Conservation (phyloP, 306 rosid species). For the Psophocarpus tetragonolobus region DNA sequence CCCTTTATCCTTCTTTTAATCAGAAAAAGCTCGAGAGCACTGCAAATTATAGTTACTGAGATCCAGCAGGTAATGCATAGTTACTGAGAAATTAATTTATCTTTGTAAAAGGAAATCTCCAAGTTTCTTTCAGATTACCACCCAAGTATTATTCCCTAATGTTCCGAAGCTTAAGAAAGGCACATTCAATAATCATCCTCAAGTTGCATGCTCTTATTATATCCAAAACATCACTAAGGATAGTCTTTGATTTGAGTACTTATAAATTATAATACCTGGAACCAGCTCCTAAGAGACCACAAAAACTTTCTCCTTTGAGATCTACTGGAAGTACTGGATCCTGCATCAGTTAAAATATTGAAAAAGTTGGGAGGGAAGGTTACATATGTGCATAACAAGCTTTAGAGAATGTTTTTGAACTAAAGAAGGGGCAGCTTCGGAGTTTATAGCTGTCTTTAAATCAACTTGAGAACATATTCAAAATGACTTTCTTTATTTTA, state of each 20-base stretch:
- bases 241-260: neutral
- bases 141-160: neutral
- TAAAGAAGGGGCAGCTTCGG: neutral
- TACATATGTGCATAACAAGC: constrained; percentile 12
- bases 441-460: neutral
- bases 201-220: constrained; percentile 7
- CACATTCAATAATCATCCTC: constrained; percentile 11
- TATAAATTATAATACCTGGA: constrained; percentile 67
- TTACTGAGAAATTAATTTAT: neutral
- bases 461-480: constrained; percentile 7
- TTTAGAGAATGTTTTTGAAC: neutral
- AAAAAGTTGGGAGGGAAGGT: neutral
- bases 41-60: constrained; percentile 45
- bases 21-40: constrained; percentile 88
- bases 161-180: constrained; percentile 2
- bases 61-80: neutral
- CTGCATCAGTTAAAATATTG: constrained; percentile 41
- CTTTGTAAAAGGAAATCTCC: constrained; percentile 1
- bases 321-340: constrained; percentile 77
- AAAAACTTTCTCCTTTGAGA: constrained; percentile 74
- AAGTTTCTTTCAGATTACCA: constrained; percentile 9
- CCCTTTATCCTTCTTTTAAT: constrained; percentile 90
- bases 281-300: constrained; percentile 78
- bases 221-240: constrained; percentile 29
- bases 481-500: neutral